Evolutionary conservation across 2,329 filamentous ascomycete species (phyloP), one percentile per base, ranked within the genome.

Genomic region (Apiospora aurea): DNA sequence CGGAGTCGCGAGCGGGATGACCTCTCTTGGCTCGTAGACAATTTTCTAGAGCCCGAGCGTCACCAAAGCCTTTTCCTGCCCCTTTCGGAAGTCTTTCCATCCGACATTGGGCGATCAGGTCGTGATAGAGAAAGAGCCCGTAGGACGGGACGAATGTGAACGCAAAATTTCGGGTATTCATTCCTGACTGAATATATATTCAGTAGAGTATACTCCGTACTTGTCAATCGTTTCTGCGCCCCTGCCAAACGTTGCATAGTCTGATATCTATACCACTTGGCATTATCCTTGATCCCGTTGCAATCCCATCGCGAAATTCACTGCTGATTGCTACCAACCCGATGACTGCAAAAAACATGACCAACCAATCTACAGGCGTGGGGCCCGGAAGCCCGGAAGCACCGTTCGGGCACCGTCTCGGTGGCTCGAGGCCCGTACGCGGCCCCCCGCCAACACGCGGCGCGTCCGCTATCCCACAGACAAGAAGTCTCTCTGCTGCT

Each of bases 11-110:
- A 49, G 18, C 46, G 46, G 46, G n/a, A n/a, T 49, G 46, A 47
- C 46, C 18, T 21, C 46, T 49, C 46, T n/a, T 49, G 46, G 46
- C 46, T 49, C 46, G 18, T 16, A 49, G 2, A n/a, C 6, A n/a
- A 49, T n/a, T n/a, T 49, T 49, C 18, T n/a, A 49, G 18, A 49
- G 46, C 46, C 18, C 46, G 21, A 21, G 46, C 18, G 18, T 49
- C 46, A 49, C 46, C 46, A 49, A 49, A 49, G 46, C 46, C 46
- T 49, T 49, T 49, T 49, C 46, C 46, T 49, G 46, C 46, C 46
- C 46, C 46, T 49, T 49, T n/a, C 46, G 46, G 46, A 49, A 49
- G 46, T 49, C 18, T 49, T 49, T 49, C 46, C 46, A 49, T 49
- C 46, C 46, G 46, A 8, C 18, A n/a, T 49, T 49, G 18, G 46